These are phyloP conservation scores for Fusarium sublunatum DNA, from an alignment of 2,329 filamentous ascomycete species.

Conservation along the genomic window DNA sequence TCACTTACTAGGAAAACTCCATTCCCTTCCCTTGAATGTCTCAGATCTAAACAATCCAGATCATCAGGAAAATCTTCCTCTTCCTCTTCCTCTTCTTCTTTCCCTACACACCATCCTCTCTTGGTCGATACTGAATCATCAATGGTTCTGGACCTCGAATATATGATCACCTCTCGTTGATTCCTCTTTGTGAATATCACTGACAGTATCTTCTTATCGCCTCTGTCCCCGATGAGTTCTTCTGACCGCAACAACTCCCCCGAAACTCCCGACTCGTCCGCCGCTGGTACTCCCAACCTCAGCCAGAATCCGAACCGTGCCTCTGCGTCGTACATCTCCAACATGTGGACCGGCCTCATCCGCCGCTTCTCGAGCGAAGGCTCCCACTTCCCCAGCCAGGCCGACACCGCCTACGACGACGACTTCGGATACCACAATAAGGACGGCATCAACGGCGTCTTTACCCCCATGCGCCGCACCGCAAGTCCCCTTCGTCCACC, in stretches of 20 bases:
- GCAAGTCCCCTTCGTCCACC: constrained; percentile 87
- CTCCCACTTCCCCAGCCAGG: constrained; percentile 46
- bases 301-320: constrained; percentile 40
- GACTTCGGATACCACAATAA: constrained; percentile 40
- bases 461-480: constrained; percentile 63
- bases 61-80: constrained; percentile 1
- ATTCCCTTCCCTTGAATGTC: constrained; percentile 15
- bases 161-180: constrained; percentile 9
- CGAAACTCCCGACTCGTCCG: constrained; percentile 41
- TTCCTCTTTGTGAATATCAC: constrained; percentile 1
- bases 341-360: constrained; percentile 71
- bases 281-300: constrained; percentile 38
- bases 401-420: constrained; percentile 42
- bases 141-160: constrained; percentile 15
- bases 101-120: not conserved
- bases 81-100: not conserved
- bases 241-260: constrained; percentile 39
- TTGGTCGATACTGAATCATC: not conserved
- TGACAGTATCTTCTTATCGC: not conserved
- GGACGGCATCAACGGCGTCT: constrained; percentile 68
- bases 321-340: constrained; percentile 47
- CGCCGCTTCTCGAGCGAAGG: constrained; percentile 71
- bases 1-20: not conserved
- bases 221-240: constrained; percentile 30
- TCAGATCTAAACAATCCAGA: constrained; percentile 22